A percentile compares a stretch with the other conserved stretches of the same genome.
Evolutionary conservation across 805 yeast species (phyloP).

Genomic region (Kluyveromyces starmeri): DNA sequence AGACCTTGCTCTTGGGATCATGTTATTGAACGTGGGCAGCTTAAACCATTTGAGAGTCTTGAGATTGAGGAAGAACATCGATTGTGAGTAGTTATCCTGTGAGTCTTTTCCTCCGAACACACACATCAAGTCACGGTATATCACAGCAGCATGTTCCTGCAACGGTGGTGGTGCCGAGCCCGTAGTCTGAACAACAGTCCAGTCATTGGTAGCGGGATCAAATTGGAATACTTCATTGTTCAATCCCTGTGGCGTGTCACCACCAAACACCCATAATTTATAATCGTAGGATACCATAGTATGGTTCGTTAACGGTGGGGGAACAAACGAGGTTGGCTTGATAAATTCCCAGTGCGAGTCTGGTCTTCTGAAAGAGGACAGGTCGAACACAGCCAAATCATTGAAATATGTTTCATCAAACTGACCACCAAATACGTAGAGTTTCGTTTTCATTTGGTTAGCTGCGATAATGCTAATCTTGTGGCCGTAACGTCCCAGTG

Average conservation of each 20-base stretch:
- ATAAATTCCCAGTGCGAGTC: slow-evolving; percentile 78
- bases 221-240: slow-evolving; percentile 73
- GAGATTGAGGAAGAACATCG: slow-evolving; percentile 69
- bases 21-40: slow-evolving; percentile 35
- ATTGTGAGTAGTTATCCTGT: slow-evolving; percentile 57
- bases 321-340: slow-evolving; percentile 39
- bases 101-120: slow-evolving; percentile 84
- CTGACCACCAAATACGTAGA: slow-evolving; percentile 93
- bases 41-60: slow-evolving; percentile 65
- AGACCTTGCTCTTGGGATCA: slow-evolving; percentile 71
- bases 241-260: slow-evolving; percentile 67
- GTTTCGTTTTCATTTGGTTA: slow-evolving; percentile 45
- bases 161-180: slow-evolving; percentile 62
- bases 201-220: slow-evolving; percentile 57
- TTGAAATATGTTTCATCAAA: slow-evolving; percentile 72
- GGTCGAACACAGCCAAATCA: slow-evolving; percentile 79
- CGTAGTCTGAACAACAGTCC: slow-evolving; percentile 63
- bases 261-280: slow-evolving; percentile 84
- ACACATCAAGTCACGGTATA: slow-evolving; percentile 70
- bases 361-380: slow-evolving; percentile 76
- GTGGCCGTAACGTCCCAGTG: slow-evolving; percentile 92
- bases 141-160: slow-evolving; percentile 83
- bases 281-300: slow-evolving; percentile 74
- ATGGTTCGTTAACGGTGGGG: slow-evolving; percentile 84
- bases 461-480: slow-evolving; percentile 68